These are phyloP conservation scores for Ustilago tritici DNA, from an alignment of 1,284 basidiomycete species.

Conservation along the genomic window DNA sequence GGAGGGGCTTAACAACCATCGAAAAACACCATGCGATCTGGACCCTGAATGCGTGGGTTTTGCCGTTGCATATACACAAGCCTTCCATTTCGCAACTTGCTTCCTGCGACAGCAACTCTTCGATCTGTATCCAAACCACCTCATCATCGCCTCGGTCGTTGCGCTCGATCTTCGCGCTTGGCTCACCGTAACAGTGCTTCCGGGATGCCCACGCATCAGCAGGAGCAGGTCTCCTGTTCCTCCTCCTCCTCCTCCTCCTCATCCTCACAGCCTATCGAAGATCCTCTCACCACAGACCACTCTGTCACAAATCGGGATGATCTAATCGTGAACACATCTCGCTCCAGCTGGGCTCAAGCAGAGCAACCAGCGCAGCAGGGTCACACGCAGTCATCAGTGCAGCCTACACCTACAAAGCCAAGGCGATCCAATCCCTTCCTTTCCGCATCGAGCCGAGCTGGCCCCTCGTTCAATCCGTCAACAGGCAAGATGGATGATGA, in stretches of 20 bases:
- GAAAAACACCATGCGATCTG: neutral
- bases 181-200: no score
- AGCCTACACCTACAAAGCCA: neutral
- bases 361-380: neutral
- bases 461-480: neutral
- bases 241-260: conserved; percentile 6
- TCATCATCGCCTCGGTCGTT: neutral
- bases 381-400: neutral
- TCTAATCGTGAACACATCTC: neutral
- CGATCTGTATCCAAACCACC: neutral
- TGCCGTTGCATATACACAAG: neutral
- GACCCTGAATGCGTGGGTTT: neutral
- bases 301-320: neutral
- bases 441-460: neutral
- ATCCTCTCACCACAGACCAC: neutral
- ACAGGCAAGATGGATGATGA: neutral
- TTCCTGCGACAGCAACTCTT: neutral
- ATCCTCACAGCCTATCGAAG: neutral
- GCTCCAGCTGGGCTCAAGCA: neutral
- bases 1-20: no score
- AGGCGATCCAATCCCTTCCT: neutral
- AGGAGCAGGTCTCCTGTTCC: conserved; percentile 4
- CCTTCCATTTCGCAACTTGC: neutral
- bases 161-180: neutral
- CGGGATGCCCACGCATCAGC: neutral